Conservation (phyloP, 116 monocot genomes). For the Trichopus zeylanicus region DNA sequence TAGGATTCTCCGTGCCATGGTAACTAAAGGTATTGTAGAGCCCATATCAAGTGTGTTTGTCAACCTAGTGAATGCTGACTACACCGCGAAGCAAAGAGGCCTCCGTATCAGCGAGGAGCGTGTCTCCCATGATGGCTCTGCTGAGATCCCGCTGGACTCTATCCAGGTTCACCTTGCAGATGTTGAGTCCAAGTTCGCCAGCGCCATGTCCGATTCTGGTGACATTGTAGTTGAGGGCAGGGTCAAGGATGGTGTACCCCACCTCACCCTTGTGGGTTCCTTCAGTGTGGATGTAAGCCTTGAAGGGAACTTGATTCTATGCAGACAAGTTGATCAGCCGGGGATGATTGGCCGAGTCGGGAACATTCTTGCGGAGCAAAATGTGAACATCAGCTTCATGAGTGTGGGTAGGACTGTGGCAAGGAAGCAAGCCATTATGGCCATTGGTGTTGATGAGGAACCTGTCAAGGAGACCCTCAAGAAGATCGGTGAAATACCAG, state of each 20-base stretch:
- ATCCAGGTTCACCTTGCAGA: constrained; percentile 32
- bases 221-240: constrained; percentile 36
- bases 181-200: constrained; percentile 43
- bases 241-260: constrained; percentile 43
- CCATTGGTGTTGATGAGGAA: constrained; percentile 55
- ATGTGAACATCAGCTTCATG: constrained; percentile 57
- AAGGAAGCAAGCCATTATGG: constrained; percentile 46
- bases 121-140: constrained; percentile 12
- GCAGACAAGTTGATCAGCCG: constrained; percentile 44
- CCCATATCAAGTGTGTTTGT: constrained; percentile 44
- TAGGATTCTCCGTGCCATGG: constrained; percentile 44
- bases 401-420: constrained; percentile 33
- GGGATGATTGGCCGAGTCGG: constrained; percentile 46
- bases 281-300: constrained; percentile 44
- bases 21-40: constrained; percentile 46
- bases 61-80: constrained; percentile 52
- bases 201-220: constrained; percentile 35
- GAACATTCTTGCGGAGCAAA: constrained; percentile 29
- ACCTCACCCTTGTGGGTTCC: constrained; percentile 32
- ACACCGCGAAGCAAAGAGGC: constrained; percentile 45
- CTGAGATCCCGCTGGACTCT: constrained; percentile 35
- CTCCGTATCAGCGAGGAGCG: constrained; percentile 40
- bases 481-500: constrained; percentile 25
- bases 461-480: constrained; percentile 41
- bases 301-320: constrained; percentile 40